Base-by-base conservation (phyloP, 257 asterid species). In the Nicotiana otophora region DNA sequence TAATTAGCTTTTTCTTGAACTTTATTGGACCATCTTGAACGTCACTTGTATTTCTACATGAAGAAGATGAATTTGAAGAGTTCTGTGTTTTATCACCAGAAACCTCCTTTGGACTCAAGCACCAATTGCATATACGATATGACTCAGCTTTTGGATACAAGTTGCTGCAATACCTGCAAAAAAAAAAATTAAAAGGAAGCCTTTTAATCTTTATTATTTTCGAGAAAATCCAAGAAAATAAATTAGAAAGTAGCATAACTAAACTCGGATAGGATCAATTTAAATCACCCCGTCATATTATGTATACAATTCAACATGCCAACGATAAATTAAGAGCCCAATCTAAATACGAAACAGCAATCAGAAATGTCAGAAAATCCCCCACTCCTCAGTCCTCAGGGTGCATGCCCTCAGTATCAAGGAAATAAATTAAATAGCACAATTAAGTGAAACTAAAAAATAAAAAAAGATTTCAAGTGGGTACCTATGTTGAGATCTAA, bases 401-500 rank as follows among this genome's bases (percentile, higher is more conserved):
- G 46, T 7, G 46, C 5, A 36, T 39, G 48, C 48, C 48, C 48
- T 42, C 10, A 8, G 48, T 0, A 42, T 7, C 48, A 42, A 42
- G 16, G 10, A 20, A 42, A 19, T 58, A 58, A 58, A 58, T 58
- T 0, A 46, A 70, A 20, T 1, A 42, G 33, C 77, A 19, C 5
- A n/a, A 69, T 69, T 17, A 16, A 3, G 7, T 17, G 16, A 12
- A 53, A 53, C 19, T 12, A 53, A 42, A 42, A 7, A 7, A 7
- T 42, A 42, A 33, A 5, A n/a, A 39, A 42, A 70, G 61, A 20
- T 31, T 31, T 85, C 3, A 33, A 23, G 11, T 1, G 17, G 12
- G 81, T 86, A 91, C 98, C 92, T 88, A 89, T 93, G 98, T 81
- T 93, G 98, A 7, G 88, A 92, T 88, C 97, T 88, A 81, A 87